Percentiles rank a stretch among this genome's conserved stretches.
phyloP scores from a whole-genome alignment of 164 flowering plant genomes.

The Stephania japonica region DNA sequence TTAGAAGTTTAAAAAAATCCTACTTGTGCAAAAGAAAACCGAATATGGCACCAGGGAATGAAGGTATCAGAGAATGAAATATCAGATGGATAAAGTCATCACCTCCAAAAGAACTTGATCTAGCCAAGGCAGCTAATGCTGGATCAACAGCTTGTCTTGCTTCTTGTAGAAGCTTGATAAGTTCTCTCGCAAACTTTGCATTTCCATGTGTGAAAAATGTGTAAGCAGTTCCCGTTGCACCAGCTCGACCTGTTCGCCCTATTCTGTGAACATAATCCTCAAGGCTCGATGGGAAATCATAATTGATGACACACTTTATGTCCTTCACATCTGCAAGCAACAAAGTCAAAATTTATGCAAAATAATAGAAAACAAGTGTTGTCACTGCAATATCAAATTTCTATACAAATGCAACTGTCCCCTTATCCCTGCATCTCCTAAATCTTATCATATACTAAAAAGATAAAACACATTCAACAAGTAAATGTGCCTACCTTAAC shows the following conservation, averaged over 20 bases:
- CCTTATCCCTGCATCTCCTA: conserved; percentile 88
- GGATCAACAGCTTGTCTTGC: conserved; percentile 77
- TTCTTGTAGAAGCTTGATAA: conserved; percentile 76
- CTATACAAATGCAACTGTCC: conserved; percentile 25
- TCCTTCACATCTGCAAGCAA: conserved; percentile 92
- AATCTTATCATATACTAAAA: conserved; percentile 38
- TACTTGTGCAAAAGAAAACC: background rate
- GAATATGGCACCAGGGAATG: background rate
- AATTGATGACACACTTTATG: conserved; percentile 94
- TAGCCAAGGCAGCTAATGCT: conserved; percentile 51
- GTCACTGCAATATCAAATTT: background rate
- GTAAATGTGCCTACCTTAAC: conserved; percentile 87
- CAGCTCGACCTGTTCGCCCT: conserved; percentile 99
- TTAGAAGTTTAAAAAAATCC: background rate
- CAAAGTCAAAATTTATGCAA: conserved; percentile 6
- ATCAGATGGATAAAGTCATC: background rate
- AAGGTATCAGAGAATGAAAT: background rate
- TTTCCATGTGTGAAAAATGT: conserved; percentile 82
- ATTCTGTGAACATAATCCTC: conserved; percentile 99
- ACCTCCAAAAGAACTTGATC: conserved; percentile 54
- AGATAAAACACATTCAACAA: conserved; percentile 54
- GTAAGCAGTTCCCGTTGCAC: conserved; percentile 82
- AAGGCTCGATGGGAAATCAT: conserved; percentile 86
- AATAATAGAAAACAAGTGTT: background rate
- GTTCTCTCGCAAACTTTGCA: conserved; percentile 73